Percentiles rank a stretch among this genome's conserved stretches.
These are phyloP conservation scores for Kazachstania martiniae DNA, from an alignment of 805 yeast genomes.

Conservation along the genomic window DNA sequence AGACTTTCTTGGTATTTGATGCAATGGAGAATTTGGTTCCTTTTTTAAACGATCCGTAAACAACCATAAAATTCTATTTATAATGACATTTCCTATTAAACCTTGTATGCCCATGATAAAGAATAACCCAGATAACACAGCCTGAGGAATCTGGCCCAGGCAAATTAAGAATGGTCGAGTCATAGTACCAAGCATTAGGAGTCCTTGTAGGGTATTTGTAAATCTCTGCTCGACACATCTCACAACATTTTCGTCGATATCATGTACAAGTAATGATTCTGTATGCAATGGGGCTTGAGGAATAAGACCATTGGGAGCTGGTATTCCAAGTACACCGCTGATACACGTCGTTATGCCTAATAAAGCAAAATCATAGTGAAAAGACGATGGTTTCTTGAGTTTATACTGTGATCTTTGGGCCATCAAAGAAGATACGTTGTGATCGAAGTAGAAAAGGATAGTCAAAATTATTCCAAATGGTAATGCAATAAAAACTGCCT, in stretches of 20 bases:
- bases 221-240: constrained; percentile 83
- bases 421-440: constrained; percentile 86
- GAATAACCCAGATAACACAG: constrained; percentile 84
- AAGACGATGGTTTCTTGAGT: constrained; percentile 73
- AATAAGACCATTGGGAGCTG: constrained; percentile 92
- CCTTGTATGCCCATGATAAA: constrained; percentile 90
- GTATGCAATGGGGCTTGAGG: constrained; percentile 98
- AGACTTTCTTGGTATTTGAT: constrained; percentile 25
- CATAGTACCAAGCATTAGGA: constrained; percentile 79
- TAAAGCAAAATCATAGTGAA: constrained; percentile 85
- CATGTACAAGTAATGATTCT: constrained; percentile 48
- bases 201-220: constrained; percentile 77
- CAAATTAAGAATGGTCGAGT: constrained; percentile 75
- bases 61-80: constrained; percentile 50
- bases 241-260: constrained; percentile 24
- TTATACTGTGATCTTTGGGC: constrained; percentile 81
- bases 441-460: constrained; percentile 84
- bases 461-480: constrained; percentile 89
- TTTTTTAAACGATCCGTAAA: constrained; percentile 40
- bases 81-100: constrained; percentile 52
- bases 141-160: constrained; percentile 80
- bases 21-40: constrained; percentile 24
- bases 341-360: constrained; percentile 81
- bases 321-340: constrained; percentile 80
- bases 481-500: constrained; percentile 75